Percentiles rank a stretch among this genome's conserved stretches.
These are phyloP conservation scores for Exophiala calicioides DNA, from an alignment of 2,329 filamentous ascomycete genomes.

Conservation along the genomic window DNA sequence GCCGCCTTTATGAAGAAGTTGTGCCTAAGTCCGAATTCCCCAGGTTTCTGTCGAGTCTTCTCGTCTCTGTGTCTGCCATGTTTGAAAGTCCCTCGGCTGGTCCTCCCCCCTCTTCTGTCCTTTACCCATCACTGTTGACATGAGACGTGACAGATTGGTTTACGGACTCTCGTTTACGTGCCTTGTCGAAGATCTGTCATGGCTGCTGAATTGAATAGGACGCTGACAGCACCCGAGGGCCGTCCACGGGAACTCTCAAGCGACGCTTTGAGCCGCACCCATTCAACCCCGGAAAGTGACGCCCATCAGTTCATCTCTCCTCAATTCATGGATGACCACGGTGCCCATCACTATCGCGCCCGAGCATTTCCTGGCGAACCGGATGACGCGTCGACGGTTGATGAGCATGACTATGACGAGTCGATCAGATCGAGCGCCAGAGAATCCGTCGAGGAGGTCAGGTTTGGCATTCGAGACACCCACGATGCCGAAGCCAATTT, in stretches of 20 bases:
- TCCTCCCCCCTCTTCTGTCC: slow-evolving; percentile 2
- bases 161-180: neutral
- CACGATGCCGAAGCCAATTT: slow-evolving; percentile 18
- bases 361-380: slow-evolving; percentile 16
- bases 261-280: slow-evolving; percentile 20
- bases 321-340: slow-evolving; percentile 29
- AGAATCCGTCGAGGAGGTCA: slow-evolving; percentile 27
- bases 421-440: slow-evolving; percentile 12
- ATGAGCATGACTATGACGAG: slow-evolving; percentile 23
- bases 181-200: slow-evolving; percentile 11
- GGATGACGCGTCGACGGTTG: slow-evolving; percentile 9
- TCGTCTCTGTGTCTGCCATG: too few species aligned
- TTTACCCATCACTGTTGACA: neutral
- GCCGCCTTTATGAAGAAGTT: too few species aligned
- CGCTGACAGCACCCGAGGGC: slow-evolving; percentile 22
- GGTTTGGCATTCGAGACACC: slow-evolving; percentile 19
- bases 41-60: too few species aligned
- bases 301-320: slow-evolving; percentile 22
- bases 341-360: slow-evolving; percentile 23
- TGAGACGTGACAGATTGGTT: too few species aligned
- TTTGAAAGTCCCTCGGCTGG: slow-evolving; percentile 5
- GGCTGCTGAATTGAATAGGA: slow-evolving; percentile 14
- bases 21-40: too few species aligned
- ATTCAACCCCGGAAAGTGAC: slow-evolving; percentile 22
- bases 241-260: slow-evolving; percentile 10